These are phyloP conservation scores for Tricholoma bakamatsutake DNA, from an alignment of 768 basidiomycete species.

Conservation along the genomic window DNA sequence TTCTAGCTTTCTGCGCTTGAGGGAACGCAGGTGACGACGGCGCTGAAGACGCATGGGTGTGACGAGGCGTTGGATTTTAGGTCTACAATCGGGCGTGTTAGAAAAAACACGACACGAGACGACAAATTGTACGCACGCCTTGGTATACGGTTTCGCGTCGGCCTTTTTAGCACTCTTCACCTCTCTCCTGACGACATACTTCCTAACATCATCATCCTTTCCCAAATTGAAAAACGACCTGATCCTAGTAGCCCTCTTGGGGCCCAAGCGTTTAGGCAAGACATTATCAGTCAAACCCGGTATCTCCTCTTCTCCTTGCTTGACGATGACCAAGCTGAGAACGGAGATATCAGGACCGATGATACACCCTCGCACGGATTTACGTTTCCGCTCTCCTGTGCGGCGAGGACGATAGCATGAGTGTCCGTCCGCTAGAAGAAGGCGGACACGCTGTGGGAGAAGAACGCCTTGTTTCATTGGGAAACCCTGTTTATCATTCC, in stretches of 20 bases:
- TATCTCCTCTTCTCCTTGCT: conserved; percentile 89
- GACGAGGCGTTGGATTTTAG: conserved; percentile 96
- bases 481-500: conserved; percentile 99
- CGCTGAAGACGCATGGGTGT: conserved; percentile 95
- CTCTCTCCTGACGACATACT: conserved; percentile 93
- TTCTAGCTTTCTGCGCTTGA: conserved; percentile 85
- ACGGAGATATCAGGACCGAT: conserved; percentile 96
- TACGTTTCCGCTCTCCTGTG: conserved; percentile 95
- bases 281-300: conserved; percentile 89
- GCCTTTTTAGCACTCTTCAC: conserved; percentile 87
- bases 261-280: conserved; percentile 92
- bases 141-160: conserved; percentile 89
- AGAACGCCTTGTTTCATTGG: conserved; percentile 99
- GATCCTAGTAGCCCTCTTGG: conserved; percentile 97
- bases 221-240: conserved; percentile 94
- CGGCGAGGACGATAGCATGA: conserved; percentile 95
- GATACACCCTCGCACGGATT: conserved; percentile 98
- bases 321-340: conserved; percentile 89
- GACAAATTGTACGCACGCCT: conserved; percentile 64
- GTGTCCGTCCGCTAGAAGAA: conserved; percentile 94
- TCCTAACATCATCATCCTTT: conserved; percentile 98
- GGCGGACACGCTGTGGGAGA: conserved; percentile 85
- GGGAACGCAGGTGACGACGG: conserved; percentile 84
- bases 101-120: neutral
- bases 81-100: conserved; percentile 37